Conservation (phyloP, 1,139 yeast species). For the Diutina ranongensis region DNA sequence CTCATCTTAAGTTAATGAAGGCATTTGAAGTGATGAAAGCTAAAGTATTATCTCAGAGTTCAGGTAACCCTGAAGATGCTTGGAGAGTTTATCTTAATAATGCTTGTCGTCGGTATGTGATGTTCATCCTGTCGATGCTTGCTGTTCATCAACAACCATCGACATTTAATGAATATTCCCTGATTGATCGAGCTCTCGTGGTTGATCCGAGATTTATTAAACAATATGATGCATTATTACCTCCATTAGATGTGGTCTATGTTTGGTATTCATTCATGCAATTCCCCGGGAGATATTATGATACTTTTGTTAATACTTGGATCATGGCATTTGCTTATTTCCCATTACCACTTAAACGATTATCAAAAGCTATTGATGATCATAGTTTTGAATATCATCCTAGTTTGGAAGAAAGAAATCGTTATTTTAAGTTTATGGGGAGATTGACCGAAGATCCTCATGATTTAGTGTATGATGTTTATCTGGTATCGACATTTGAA, state of each 20-base stretch:
- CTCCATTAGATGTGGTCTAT: slow-evolving; percentile 2
- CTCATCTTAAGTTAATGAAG: slow-evolving; percentile 1
- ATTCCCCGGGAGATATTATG: slow-evolving; percentile 2
- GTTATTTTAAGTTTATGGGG: slow-evolving; percentile 4
- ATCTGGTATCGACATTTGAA: background rate
- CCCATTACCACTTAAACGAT: background rate
- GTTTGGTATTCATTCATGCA: slow-evolving; percentile 6
- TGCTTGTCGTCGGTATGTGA: slow-evolving; percentile 3
- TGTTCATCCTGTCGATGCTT: slow-evolving; percentile 2
- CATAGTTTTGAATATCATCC: background rate
- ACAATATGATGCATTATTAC: slow-evolving; percentile 5
- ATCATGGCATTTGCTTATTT: slow-evolving; percentile 5
- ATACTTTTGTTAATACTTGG: slow-evolving; percentile 5
- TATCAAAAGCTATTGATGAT: slow-evolving; percentile 1
- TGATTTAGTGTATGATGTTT: background rate
- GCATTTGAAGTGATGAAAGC: slow-evolving; percentile 4
- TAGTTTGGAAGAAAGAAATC: background rate
- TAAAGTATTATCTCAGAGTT: background rate
- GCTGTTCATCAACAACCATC: slow-evolving; percentile 4
- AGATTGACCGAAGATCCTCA: slow-evolving; percentile 2
- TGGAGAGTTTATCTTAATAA: slow-evolving; percentile 1
- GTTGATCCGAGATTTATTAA: slow-evolving; percentile 5
- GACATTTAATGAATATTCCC: slow-evolving; percentile 2
- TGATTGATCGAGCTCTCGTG: slow-evolving; percentile 1
- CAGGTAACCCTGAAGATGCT: slow-evolving; percentile 1